Evolutionary conservation across 2,329 filamentous ascomycete genomes (phyloP).

Genomic region (Penicillium sp.): DNA sequence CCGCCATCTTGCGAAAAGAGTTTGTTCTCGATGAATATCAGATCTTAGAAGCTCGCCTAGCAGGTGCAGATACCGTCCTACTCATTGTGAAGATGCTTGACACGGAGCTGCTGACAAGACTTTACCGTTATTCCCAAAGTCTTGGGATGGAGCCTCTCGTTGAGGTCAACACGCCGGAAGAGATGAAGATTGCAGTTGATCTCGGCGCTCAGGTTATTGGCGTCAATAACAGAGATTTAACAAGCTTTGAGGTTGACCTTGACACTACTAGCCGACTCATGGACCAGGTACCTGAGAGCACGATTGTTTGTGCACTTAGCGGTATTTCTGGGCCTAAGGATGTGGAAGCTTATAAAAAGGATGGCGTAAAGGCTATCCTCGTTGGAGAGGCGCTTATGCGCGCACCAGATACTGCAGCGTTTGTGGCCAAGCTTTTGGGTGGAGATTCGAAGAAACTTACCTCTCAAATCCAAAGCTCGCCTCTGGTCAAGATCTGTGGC

Average conservation of each 20-base stretch:
- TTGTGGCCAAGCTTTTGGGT: conserved; percentile 83
- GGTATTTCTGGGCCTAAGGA: conserved; percentile 90
- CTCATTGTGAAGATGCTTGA: conserved; percentile 99
- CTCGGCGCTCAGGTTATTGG: conserved; percentile 91
- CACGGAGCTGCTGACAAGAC: conserved; percentile 68
- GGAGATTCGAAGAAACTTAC: conserved; percentile 39
- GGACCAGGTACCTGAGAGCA: conserved; percentile 81
- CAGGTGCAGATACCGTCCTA: conserved; percentile 91
- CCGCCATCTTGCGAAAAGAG: conserved; percentile 90
- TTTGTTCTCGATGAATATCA: conserved; percentile 99
- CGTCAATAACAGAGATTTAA: conserved; percentile 96
- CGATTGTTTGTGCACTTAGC: conserved; percentile 90
- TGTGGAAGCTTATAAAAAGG: conserved; percentile 82
- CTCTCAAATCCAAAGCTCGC: conserved; percentile 37
- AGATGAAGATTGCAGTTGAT: conserved; percentile 86
- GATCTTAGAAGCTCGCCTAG: conserved; percentile 89
- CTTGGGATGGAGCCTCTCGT: conserved; percentile 97
- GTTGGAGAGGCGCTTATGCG: conserved; percentile 97
- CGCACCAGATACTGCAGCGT: conserved; percentile 77
- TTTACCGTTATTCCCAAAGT: conserved; percentile 87
- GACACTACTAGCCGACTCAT: conserved; percentile 88
- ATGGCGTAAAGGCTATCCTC: conserved; percentile 89
- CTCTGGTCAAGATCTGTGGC: conserved; percentile 93
- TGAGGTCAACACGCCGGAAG: conserved; percentile 91
- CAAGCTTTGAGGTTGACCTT: conserved; percentile 95